phyloP scores from a whole-genome alignment of 495 filamentous ascomycete genomes.

The Cairneyella variabilis region DNA sequence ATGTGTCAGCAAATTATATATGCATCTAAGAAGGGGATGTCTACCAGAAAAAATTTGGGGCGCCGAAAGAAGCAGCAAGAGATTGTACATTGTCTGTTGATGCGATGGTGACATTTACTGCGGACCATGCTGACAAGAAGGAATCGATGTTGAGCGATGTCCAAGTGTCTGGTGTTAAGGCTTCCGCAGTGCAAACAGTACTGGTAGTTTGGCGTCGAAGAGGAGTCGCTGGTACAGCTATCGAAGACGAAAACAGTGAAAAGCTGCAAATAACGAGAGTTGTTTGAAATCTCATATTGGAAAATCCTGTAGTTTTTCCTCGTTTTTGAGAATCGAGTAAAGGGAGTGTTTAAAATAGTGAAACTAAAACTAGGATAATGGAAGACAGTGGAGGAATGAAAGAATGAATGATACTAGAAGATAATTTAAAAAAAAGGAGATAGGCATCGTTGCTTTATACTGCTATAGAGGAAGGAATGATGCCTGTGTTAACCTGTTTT shows the following conservation, averaged over 20 bases:
- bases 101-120: background rate
- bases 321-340: background rate
- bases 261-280: background rate
- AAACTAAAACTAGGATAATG: background rate
- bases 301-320: too few relatives aligned
- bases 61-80: background rate
- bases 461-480: background rate
- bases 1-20: background rate
- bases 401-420: background rate
- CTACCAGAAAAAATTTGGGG: constrained; percentile 2
- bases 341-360: background rate
- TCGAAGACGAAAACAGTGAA: background rate
- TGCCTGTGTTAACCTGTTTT: background rate
- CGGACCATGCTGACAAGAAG: background rate
- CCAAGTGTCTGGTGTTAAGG: background rate
- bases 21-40: background rate
- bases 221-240: background rate
- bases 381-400: background rate
- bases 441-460: background rate
- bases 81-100: constrained; percentile 1
- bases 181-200: constrained; percentile 9
- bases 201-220: background rate
- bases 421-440: background rate
- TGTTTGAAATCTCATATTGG: background rate
- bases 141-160: background rate